Evolutionary conservation across 2,329 filamentous ascomycete species (phyloP).

Genomic region (Pestalotiopsis sp.): DNA sequence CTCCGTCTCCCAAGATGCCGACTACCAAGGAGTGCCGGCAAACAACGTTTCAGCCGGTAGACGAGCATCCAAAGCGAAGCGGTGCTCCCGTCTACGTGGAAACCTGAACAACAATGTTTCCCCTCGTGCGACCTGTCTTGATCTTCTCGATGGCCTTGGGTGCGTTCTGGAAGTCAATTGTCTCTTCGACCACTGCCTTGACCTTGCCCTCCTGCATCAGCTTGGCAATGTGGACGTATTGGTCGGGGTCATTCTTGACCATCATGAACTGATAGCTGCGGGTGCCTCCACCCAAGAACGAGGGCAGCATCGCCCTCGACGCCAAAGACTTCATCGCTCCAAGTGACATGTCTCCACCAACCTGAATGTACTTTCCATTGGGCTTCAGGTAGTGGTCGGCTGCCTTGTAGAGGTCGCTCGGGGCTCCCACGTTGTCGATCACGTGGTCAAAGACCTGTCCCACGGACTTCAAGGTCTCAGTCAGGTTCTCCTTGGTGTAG

Average conservation of each 20-base stretch:
- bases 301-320: conserved; percentile 30
- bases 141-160: conserved; percentile 60
- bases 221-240: conserved; percentile 51
- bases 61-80: too few species aligned
- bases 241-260: conserved; percentile 38
- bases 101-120: conserved; percentile 56
- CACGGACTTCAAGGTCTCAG: conserved; percentile 44
- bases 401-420: conserved; percentile 53
- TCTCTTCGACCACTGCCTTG: conserved; percentile 56
- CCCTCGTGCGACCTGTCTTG: conserved; percentile 56
- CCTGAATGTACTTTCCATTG: conserved; percentile 53
- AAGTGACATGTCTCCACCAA: conserved; percentile 41
- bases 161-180: conserved; percentile 57
- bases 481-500: conserved; percentile 52
- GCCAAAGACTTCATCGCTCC: conserved; percentile 18
- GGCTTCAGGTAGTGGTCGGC: conserved; percentile 51
- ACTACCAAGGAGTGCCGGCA: too few species aligned
- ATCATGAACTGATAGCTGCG: conserved; percentile 41
- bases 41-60: too few species aligned
- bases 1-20: background rate
- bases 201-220: conserved; percentile 64
- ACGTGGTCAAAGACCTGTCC: conserved; percentile 51
- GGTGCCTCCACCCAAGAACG: conserved; percentile 42
- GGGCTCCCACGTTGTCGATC: conserved; percentile 57
- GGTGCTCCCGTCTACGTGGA: background rate